Percentiles rank a stretch among this genome's conserved stretches.
Conservation (phyloP, 108 stramenopile genomes). For the Cylindrotheca closterium region DNA sequence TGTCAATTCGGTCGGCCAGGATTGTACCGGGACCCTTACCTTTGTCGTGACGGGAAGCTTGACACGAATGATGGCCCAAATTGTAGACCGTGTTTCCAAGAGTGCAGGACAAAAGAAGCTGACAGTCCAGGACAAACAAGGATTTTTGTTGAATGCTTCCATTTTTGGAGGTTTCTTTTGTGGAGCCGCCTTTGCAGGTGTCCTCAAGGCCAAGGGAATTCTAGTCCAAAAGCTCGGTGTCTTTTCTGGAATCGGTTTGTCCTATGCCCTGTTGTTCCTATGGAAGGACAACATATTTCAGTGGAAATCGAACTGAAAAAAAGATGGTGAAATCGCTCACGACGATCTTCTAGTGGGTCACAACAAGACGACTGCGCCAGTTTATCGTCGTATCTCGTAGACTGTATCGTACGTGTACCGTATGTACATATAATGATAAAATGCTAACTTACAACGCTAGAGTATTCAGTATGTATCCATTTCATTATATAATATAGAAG, state of each 20-base stretch:
- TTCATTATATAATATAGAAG: no score
- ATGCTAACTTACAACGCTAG: no score
- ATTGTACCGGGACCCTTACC: conserved; percentile 50
- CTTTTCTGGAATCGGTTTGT: conserved; percentile 44
- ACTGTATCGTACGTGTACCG: no score
- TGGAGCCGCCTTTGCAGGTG: conserved; percentile 35
- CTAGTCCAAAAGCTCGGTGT: conserved; percentile 15
- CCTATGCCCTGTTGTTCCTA: conserved; percentile 47
- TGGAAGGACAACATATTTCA: conserved; percentile 32
- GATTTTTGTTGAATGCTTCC: conserved; percentile 31
- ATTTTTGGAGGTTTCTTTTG: conserved; percentile 45
- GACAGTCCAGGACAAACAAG: neutral
- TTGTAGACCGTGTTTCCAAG: conserved; percentile 24
- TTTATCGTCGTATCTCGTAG: no score
- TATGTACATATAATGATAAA: no score
- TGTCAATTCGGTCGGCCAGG: conserved; percentile 55
- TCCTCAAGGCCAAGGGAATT: conserved; percentile 10
- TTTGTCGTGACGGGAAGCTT: conserved; percentile 71
- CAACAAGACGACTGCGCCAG: no score
- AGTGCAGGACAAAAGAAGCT: conserved; percentile 29
- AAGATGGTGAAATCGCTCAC: neutral
- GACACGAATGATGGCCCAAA: conserved; percentile 17
- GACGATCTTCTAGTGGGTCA: no score
- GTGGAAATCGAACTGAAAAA: neutral
- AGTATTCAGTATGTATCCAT: no score